Conservation (phyloP, 2,329 filamentous ascomycete genomes). For the Cladosporium sp. region DNA sequence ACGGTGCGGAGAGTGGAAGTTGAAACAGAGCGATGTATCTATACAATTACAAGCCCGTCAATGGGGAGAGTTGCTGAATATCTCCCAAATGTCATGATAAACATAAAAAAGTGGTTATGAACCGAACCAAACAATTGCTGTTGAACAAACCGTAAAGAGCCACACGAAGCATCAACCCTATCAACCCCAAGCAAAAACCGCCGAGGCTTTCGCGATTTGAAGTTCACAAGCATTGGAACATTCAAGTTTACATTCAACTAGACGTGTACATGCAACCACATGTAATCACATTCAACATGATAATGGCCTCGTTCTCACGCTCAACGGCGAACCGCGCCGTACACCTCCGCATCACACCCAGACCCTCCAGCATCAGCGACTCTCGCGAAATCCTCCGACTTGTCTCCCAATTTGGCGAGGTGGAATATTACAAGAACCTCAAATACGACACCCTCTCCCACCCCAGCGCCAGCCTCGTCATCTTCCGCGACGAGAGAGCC, state of each 20-base stretch:
- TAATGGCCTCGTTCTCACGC: constrained; percentile 25
- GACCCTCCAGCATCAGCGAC: constrained; percentile 49
- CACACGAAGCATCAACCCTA: background rate
- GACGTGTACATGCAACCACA: background rate
- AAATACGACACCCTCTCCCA: constrained; percentile 47
- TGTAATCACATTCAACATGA: background rate
- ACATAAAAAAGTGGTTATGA: background rate
- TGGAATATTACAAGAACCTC: constrained; percentile 50
- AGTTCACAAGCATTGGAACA: background rate
- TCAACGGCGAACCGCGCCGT: constrained; percentile 45
- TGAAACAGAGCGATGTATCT: background rate
- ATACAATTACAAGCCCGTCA: background rate
- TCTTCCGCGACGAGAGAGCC: constrained; percentile 45
- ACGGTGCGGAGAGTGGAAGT: too few relatives aligned
- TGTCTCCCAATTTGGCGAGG: constrained; percentile 51
- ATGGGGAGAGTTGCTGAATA: background rate
- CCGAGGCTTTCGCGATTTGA: background rate
- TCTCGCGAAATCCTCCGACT: constrained; percentile 51
- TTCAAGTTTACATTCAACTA: background rate
- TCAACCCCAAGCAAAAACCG: background rate
- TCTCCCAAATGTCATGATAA: background rate
- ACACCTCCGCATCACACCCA: constrained; percentile 49
- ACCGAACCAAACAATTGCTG: background rate
- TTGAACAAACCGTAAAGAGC: background rate
- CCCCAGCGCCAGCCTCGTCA: constrained; percentile 47